Conservation (phyloP, 1,139 yeast species). For the Pichia sp. region DNA sequence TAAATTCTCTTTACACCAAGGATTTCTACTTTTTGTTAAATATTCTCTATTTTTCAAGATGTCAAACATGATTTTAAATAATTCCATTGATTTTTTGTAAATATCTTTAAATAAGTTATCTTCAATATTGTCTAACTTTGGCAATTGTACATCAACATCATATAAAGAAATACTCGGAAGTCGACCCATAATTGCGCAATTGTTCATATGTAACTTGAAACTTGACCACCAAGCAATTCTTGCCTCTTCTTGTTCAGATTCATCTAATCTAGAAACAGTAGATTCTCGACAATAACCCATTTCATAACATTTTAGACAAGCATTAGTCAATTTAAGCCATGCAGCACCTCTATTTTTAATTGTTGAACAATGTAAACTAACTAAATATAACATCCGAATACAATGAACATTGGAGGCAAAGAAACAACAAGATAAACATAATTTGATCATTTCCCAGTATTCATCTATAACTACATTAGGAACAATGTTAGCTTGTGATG, state of each 20-base stretch:
- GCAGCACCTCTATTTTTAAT: slow-evolving; percentile 33
- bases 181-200: slow-evolving; percentile 31
- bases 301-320: slow-evolving; percentile 11
- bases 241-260: slow-evolving; percentile 20
- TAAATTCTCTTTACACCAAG: slow-evolving; percentile 29
- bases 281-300: not conserved
- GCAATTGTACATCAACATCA: slow-evolving; percentile 26
- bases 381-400: slow-evolving; percentile 30
- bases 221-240: slow-evolving; percentile 29
- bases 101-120: slow-evolving; percentile 25
- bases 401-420: slow-evolving; percentile 32
- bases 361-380: slow-evolving; percentile 32
- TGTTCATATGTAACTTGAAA: slow-evolving; percentile 28
- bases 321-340: slow-evolving; percentile 33
- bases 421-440: slow-evolving; percentile 31
- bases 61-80: slow-evolving; percentile 27
- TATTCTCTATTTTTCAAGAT: slow-evolving; percentile 28
- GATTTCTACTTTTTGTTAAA: slow-evolving; percentile 23
- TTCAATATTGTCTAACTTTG: slow-evolving; percentile 14
- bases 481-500: slow-evolving; percentile 6
- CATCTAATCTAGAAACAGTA: slow-evolving; percentile 7
- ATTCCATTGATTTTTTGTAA: slow-evolving; percentile 24
- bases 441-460: slow-evolving; percentile 30
- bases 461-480: slow-evolving; percentile 10
- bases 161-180: slow-evolving; percentile 28